Percentiles rank a stretch among this genome's conserved stretches.
These are phyloP conservation scores for Fusarium nelsonii DNA, from an alignment of 2,329 filamentous ascomycete genomes.

Conservation along the genomic window DNA sequence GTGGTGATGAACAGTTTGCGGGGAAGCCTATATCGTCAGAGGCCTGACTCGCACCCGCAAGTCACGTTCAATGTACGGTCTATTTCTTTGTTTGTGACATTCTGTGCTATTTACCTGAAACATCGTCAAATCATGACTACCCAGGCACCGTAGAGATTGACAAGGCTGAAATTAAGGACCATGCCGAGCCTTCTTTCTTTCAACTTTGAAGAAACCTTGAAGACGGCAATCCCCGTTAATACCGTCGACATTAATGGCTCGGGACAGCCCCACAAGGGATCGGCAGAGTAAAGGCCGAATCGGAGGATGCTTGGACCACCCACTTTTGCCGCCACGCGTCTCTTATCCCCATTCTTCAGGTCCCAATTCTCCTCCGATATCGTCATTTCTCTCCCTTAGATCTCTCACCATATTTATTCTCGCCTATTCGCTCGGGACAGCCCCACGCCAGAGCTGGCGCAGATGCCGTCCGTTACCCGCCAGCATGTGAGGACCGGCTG, in stretches of 20 bases:
- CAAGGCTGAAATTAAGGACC: no score
- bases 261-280: conserved; percentile 7
- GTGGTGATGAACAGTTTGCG: background rate
- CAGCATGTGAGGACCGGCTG: conserved; percentile 5
- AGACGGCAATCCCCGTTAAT: background rate
- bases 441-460: background rate
- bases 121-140: no score
- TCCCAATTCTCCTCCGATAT: background rate
- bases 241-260: background rate
- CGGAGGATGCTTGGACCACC: background rate
- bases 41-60: no score
- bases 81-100: no score
- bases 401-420: background rate
- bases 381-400: background rate
- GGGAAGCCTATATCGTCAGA: no score
- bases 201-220: no score
- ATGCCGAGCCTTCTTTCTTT: no score
- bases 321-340: background rate
- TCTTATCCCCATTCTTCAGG: background rate
- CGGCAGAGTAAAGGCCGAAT: background rate
- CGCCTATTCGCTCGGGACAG: conserved; percentile 1
- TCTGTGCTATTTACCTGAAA: no score
- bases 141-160: no score
- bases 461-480: background rate
- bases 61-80: no score